These are phyloP conservation scores for Xylaria nigripes DNA, from an alignment of 495 filamentous ascomycete species.

Conservation along the genomic window DNA sequence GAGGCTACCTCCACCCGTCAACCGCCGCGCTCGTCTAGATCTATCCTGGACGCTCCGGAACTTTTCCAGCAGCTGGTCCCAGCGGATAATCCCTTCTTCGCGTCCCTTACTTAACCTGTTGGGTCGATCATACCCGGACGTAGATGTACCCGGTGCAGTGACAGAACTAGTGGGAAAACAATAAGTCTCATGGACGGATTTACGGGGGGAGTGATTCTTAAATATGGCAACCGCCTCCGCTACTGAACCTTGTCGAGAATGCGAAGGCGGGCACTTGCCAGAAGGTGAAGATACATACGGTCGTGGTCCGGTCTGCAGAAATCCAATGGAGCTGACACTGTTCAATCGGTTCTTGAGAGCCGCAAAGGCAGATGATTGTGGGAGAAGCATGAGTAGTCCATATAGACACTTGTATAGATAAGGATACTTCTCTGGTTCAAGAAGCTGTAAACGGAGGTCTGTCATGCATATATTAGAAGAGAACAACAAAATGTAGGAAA, in stretches of 20 bases:
- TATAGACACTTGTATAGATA: constrained; percentile 98
- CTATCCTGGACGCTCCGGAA: constrained; percentile 85
- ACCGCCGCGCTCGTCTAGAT: constrained; percentile 44
- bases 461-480: constrained; percentile 9
- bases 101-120: constrained; percentile 69
- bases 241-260: constrained; percentile 33
- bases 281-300: constrained; percentile 51
- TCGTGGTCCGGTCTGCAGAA: constrained; percentile 75
- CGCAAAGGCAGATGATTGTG: constrained; percentile 94
- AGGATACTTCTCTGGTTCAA: constrained; percentile 95
- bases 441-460: constrained; percentile 92
- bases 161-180: constrained; percentile 32
- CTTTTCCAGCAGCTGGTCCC: constrained; percentile 93
- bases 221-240: constrained; percentile 33
- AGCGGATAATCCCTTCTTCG: constrained; percentile 77
- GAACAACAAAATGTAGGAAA: neutral
- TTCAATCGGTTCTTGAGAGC: constrained; percentile 95
- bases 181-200: constrained; percentile 26
- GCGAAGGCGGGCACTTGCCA: constrained; percentile 15
- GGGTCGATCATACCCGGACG: constrained; percentile 62
- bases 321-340: constrained; percentile 92
- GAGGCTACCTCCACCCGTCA: constrained; percentile 22
- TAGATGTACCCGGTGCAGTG: constrained; percentile 38
- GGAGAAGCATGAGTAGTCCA: constrained; percentile 93
- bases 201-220: constrained; percentile 13